Evolutionary conservation across 2,329 filamentous ascomycete genomes (phyloP), one percentile per base, ranked within the genome.

Genomic region (Gnomoniopsis smithogilvyi): DNA sequence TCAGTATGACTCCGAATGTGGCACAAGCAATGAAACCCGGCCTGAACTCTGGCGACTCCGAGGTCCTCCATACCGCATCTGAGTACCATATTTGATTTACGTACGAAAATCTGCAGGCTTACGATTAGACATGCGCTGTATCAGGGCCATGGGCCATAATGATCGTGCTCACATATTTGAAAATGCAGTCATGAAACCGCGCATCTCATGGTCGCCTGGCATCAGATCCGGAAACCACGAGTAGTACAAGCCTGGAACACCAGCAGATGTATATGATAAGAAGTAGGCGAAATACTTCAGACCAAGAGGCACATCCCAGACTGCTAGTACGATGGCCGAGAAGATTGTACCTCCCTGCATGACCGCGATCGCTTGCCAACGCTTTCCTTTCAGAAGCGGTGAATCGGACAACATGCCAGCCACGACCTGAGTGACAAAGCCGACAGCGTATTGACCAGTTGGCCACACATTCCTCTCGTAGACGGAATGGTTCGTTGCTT

Each of bases 171-270:
- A 46, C 1, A 58, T 48, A 17, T 64, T 63, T 10, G 59, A 64
- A 45, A 63, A 64, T 0, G 63, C 61, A 2, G 61, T 63, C 56
- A 63, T 54, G 58, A 62, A 55, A 3, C 65, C 62, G 54, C 65
- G 56, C 67, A 69, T 69, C 56, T 65, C 65, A 41, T 67, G 64
- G 19, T 66, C 65, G 19, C 64, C 61, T 10, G 62, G 64, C 57
- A 69, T 67, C 30, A 67, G 49, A 17, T 67, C 65, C 8, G 66
- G 65, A 30, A 64, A 67, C 69, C 68, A 54, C 36, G 63, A 62
- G 21, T 63, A 64, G 21, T 62, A 64, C 19, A 64, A 57, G 4
- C 63, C 63, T 0, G 61, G 59, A 6, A 63, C 61, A 21, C 63
- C 63, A 7, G 61, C 61, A 14, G 56, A 51, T 22, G 58, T 62